Base-by-base conservation (phyloP, 2,329 filamentous ascomycete genomes). In the Epichloe typhina region DNA sequence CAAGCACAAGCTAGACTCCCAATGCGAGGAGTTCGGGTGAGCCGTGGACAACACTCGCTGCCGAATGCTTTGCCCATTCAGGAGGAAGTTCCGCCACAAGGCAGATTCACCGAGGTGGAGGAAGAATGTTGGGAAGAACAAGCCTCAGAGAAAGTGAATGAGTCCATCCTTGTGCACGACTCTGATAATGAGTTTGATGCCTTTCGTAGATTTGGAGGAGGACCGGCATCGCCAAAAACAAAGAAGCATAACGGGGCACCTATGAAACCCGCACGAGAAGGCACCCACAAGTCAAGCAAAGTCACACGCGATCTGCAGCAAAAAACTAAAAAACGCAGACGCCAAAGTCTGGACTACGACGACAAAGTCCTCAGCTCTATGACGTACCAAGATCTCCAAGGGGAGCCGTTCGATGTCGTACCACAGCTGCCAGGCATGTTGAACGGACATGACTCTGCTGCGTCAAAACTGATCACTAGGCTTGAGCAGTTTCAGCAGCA, bases 341-440 rank as follows among this genome's bases (percentile, higher is more conserved):
- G 66, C 2, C 63, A 62, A 37, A 72, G 66, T 52, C 66, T 71
- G 33, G 78, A 82, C 59, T 82, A 82, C 55, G 75, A 80, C 53
- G 78, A 82, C 59, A 71, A 70, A 42, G 68, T 71, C 40, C 67
- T 82, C n/a, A 69, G 69, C 53, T 61, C 62, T 9, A 82, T 81
- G 78, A 68, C 68, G 42, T 81, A 73, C 59, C 56, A 68, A 2
- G 69, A 75, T 33, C 65, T 82, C 12, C 69, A 66, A 48, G 63
- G 66, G 2, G 74, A 82, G 56, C 68, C 71, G 1, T 82, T 82
- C 54, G 78, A 82, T 58, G 72, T 73, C 53, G 77, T 3, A 67
- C 74, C 45, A 70, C 71, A 49, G 68, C 68, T n/a, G 64, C 69
- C 50, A 61, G 58, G 46, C 65, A 63, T 61, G 36, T 63, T 61